Evolutionary conservation across 352 stramenopile genomes (phyloP).

Genomic region (Saprolegnia diclina): DNA sequence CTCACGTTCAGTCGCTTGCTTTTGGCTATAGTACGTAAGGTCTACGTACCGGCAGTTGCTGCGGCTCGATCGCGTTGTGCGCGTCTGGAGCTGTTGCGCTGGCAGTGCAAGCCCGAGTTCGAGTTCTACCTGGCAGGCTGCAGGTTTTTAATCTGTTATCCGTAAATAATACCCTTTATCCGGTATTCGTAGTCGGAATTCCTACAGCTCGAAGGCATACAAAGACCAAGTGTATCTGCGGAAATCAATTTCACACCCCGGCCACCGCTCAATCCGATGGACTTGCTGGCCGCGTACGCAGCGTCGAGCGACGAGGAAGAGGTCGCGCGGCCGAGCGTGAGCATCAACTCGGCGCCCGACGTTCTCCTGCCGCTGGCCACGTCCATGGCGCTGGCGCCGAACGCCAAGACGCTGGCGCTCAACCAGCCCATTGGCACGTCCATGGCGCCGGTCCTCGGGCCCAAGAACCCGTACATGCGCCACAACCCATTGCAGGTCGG

Average conservation of each 20-base stretch:
- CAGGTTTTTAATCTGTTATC: background rate
- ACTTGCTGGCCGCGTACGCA: constrained; percentile 23
- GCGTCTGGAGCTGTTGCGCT: too few species aligned
- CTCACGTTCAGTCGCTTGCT: too few species aligned
- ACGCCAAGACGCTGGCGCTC: constrained; percentile 21
- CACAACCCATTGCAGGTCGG: constrained; percentile 37
- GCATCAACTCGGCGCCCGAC: constrained; percentile 23
- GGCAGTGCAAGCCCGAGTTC: too few species aligned
- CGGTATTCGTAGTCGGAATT: background rate
- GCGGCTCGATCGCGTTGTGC: too few species aligned
- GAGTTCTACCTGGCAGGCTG: too few species aligned
- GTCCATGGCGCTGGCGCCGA: constrained; percentile 5
- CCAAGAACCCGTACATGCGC: constrained; percentile 23
- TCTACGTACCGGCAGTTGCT: too few species aligned
- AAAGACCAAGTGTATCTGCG: background rate
- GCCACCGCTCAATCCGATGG: constrained; percentile 14
- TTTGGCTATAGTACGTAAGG: too few species aligned
- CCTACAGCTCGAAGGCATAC: background rate
- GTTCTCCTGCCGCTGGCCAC: constrained; percentile 18
- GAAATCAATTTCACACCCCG: background rate
- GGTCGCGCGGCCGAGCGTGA: background rate
- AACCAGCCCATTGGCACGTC: constrained; percentile 19
- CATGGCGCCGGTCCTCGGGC: constrained; percentile 12
- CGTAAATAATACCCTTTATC: background rate
- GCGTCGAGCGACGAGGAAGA: constrained; percentile 25